phyloP scores from a whole-genome alignment of 345 rosid genomes.

The Limnanthes douglasii region DNA sequence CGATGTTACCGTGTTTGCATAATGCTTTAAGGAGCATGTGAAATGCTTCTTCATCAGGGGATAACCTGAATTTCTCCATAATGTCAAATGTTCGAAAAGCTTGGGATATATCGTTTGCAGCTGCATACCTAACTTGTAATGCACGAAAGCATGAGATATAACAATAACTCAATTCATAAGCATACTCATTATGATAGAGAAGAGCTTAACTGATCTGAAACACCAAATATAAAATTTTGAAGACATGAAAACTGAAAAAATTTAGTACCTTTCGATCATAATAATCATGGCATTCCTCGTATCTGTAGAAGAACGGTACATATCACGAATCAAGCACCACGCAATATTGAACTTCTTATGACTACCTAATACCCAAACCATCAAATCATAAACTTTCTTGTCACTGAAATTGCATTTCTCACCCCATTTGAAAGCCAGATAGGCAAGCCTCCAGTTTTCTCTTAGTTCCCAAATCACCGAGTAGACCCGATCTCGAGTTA shows the following conservation, averaged over 20 bases:
- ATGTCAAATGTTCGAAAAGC: slow-evolving; percentile 52
- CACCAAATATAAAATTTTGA: neutral
- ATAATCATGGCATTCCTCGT: slow-evolving; percentile 53
- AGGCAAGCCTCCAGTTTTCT: slow-evolving; percentile 57
- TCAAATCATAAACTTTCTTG: slow-evolving; percentile 33
- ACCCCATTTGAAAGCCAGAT: slow-evolving; percentile 71
- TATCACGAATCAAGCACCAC: slow-evolving; percentile 72
- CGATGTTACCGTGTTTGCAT: slow-evolving; percentile 66
- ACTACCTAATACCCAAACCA: slow-evolving; percentile 58
- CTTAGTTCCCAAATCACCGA: slow-evolving; percentile 49
- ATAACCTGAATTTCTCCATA: slow-evolving; percentile 64
- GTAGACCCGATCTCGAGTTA: slow-evolving; percentile 23
- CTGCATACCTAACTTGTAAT: slow-evolving; percentile 59
- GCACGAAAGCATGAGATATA: no score
- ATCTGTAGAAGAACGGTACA: slow-evolving; percentile 29
- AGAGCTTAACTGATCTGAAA: neutral
- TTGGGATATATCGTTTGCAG: slow-evolving; percentile 52
- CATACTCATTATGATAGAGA: no score
- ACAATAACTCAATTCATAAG: no score
- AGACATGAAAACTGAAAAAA: neutral
- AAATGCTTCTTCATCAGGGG: slow-evolving; percentile 77
- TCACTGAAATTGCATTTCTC: slow-evolving; percentile 33
- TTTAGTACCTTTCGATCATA: slow-evolving; percentile 67
- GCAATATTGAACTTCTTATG: slow-evolving; percentile 58
- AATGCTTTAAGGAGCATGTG: slow-evolving; percentile 29